Conservation (phyloP, 371 early-diverging fungal species). For the Nematocida sp. region DNA sequence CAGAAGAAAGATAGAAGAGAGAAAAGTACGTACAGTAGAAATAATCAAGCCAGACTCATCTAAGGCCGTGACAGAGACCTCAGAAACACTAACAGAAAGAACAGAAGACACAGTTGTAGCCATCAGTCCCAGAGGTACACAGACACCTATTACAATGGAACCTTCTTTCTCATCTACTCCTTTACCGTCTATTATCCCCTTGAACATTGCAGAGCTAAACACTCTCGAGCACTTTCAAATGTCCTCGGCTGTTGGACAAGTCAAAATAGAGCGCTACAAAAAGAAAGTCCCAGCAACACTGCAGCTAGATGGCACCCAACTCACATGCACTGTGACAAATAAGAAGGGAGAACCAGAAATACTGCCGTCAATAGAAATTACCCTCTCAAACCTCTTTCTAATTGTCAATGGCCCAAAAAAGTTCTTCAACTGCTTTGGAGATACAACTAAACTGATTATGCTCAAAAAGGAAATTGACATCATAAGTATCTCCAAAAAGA, state of each 20-base stretch:
- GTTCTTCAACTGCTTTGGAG: conserved; percentile 5
- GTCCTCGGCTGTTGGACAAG: not conserved
- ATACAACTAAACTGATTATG: not conserved
- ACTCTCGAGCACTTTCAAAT: conserved; percentile 19
- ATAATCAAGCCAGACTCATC: not conserved
- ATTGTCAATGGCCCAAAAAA: not conserved
- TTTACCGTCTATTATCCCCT: not conserved
- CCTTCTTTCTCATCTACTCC: not conserved
- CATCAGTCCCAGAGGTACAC: not conserved
- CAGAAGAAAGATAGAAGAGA: conserved; percentile 46
- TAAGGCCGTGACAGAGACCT: no score
- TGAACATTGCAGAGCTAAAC: not conserved
- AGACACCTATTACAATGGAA: not conserved
- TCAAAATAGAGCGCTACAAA: not conserved
- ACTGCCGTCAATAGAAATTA: not conserved
- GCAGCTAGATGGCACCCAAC: conserved; percentile 3
- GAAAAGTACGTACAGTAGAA: conserved; percentile 14
- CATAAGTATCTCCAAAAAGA: conserved; percentile 2
- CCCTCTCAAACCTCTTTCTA: conserved; percentile 30
- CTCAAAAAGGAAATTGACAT: conserved; percentile 38
- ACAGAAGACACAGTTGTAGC: not conserved
- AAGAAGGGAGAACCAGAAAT: conserved; percentile 12
- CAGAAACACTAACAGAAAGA: not conserved
- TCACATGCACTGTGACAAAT: not conserved
- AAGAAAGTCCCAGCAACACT: not conserved